Base-by-base conservation (phyloP, 805 yeast genomes). In the Lipomyces mesembrius region DNA sequence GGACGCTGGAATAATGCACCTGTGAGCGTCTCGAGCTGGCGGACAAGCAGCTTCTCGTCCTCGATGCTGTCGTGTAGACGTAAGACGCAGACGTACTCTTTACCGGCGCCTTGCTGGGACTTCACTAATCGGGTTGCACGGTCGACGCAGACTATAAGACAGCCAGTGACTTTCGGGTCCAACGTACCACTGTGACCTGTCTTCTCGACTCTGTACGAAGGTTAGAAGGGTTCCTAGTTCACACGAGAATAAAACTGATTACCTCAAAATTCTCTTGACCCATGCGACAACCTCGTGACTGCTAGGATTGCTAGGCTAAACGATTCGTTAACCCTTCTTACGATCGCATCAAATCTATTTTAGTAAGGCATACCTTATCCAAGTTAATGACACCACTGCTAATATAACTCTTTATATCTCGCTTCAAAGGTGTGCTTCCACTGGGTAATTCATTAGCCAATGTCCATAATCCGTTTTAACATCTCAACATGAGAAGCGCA, bases 1-100 rank as follows among this genome's bases (percentile, higher is more conserved):
- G 99, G 99, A 84, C 99, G 91, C 84, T 95, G 99, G 87, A 95
- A 95, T 74, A 95, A 84, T 69, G 99, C 99, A 83, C 99, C 99
- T 68, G 99, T 95, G 77, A 95, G 85, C 79, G 92, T 92, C 82
- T 95, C 99, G 73, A 95, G 84, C 34, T 91, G 83, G 76, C 96
- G 88, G 63, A 88, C 91, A 81, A 95, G 84, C 71, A 89, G 97
- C 79, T 92, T 92, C 77, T 90, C 95, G 74, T 92, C 97, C 74
- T 90, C 87, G 73, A 95, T 83, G 70, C 92, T 92, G 72, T 94
- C 98, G 80, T 95, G 99, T 75, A 95, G 84, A 84, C 98, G 88
- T 66, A 91, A 95, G 74, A 95, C 92, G 84, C 98, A 95, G 64
- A 95, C 99, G 82, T 95, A 95, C 88, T 95, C 99, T 80, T 95